Percentiles rank a stretch among this genome's conserved stretches.
Conservation (phyloP, 2,329 filamentous ascomycete species). For the Botrytis squamosa region DNA sequence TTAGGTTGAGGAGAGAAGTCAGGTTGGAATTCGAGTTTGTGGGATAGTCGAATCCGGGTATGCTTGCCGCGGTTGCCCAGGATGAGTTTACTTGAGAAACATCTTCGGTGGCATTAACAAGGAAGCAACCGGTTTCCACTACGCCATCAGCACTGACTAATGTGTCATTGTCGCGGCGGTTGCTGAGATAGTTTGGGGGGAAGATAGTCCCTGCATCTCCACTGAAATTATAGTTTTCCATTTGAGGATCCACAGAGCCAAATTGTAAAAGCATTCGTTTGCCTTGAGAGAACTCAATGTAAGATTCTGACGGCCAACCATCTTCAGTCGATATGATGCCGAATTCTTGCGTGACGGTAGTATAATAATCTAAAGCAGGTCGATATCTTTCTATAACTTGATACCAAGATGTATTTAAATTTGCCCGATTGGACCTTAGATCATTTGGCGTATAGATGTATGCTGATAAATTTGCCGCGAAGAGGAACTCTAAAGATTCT, state of each 20-base stretch:
- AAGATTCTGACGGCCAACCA: constrained; percentile 64
- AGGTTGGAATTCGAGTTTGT: constrained; percentile 36
- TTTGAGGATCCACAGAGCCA: constrained; percentile 56
- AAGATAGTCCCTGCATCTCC: constrained; percentile 55
- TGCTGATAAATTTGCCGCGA: constrained; percentile 48
- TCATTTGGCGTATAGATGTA: constrained; percentile 54
- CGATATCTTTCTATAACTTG: constrained; percentile 42
- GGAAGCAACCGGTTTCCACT: constrained; percentile 54
- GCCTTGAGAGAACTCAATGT: constrained; percentile 53
- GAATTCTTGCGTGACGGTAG: constrained; percentile 34
- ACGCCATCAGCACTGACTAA: constrained; percentile 42
- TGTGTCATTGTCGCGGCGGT: constrained; percentile 36
- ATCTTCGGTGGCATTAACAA: constrained; percentile 43
- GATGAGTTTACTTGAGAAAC: constrained; percentile 51
- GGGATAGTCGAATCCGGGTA: constrained; percentile 37
- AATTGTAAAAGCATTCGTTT: constrained; percentile 55
- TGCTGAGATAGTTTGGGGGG: constrained; percentile 45
- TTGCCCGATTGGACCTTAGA: constrained; percentile 50
- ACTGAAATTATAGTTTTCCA: constrained; percentile 54
- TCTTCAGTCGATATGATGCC: constrained; percentile 49
- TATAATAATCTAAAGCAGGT: constrained; percentile 54
- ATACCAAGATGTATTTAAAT: constrained; percentile 61
- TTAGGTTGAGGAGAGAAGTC: constrained; percentile 39
- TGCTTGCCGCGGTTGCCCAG: constrained; percentile 46
- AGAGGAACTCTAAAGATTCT: constrained; percentile 47